These are phyloP conservation scores for Penicillium sp. DNA, from an alignment of 2,329 filamentous ascomycete genomes.

Conservation along the genomic window DNA sequence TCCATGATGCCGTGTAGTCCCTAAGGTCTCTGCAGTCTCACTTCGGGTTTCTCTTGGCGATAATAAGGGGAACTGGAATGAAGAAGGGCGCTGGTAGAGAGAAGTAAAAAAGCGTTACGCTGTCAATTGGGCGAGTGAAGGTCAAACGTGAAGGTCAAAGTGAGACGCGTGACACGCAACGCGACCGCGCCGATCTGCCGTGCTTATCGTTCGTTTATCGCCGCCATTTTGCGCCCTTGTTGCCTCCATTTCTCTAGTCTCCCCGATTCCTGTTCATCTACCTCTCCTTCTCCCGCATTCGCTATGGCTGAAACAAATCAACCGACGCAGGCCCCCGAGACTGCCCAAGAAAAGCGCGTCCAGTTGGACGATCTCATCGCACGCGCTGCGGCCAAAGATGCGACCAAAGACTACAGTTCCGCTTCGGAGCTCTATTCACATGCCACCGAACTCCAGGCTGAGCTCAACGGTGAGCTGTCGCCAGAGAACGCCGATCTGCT, in stretches of 20 bases:
- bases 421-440: slow-evolving; percentile 85
- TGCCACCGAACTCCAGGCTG: slow-evolving; percentile 84
- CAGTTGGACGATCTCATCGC: slow-evolving; percentile 75
- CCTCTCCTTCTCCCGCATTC: neutral
- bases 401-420: slow-evolving; percentile 80
- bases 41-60: neutral
- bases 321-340: slow-evolving; percentile 8
- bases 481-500: slow-evolving; percentile 89
- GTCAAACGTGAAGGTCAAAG: neutral
- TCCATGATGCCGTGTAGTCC: slow-evolving; percentile 14
- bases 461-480: slow-evolving; percentile 87
- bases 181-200: slow-evolving; percentile 15
- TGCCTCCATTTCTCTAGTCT: neutral
- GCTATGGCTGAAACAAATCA: slow-evolving; percentile 27
- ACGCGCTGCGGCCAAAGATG: slow-evolving; percentile 80
- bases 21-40: neutral
- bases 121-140: neutral
- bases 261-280: neutral
- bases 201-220: slow-evolving; percentile 13
- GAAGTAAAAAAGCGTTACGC: neutral
- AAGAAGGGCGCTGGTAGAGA: neutral
- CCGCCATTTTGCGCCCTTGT: slow-evolving; percentile 1
- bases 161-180: slow-evolving; percentile 21
- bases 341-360: slow-evolving; percentile 49
- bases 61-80: neutral